Evolutionary conservation across 2,329 filamentous ascomycete species (phyloP).

Genomic region (Aspergillus japonicus): DNA sequence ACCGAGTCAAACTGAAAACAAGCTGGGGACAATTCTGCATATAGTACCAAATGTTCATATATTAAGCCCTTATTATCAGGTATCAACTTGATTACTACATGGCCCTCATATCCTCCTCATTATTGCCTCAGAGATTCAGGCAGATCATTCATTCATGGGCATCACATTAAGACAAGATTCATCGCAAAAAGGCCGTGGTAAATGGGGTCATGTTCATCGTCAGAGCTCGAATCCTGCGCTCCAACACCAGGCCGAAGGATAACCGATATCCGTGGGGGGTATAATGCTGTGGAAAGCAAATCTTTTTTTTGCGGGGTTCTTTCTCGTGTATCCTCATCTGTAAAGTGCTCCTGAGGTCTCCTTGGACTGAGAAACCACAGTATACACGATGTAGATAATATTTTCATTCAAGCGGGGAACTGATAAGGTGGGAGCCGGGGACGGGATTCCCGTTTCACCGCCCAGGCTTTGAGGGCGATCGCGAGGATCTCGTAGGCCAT

Average conservation of each 20-base stretch:
- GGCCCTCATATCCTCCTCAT: slow-evolving; percentile 15
- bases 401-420: slow-evolving; percentile 24
- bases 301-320: neutral
- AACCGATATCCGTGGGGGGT: slow-evolving; percentile 23
- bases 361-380: neutral
- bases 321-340: slow-evolving; percentile 5
- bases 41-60: neutral
- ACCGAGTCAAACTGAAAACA: neutral
- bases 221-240: slow-evolving; percentile 8
- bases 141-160: slow-evolving; percentile 20
- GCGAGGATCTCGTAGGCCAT: slow-evolving; percentile 81
- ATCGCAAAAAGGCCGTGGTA: slow-evolving; percentile 10
- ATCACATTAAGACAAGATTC: slow-evolving; percentile 10
- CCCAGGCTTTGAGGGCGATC: slow-evolving; percentile 87
- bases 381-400: neutral
- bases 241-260: slow-evolving; percentile 14
- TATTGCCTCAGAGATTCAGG: slow-evolving; percentile 8
- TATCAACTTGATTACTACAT: neutral
- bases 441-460: slow-evolving; percentile 50
- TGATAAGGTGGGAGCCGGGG: slow-evolving; percentile 30
- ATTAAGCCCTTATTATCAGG: neutral
- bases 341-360: neutral
- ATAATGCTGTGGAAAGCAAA: slow-evolving; percentile 22
- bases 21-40: neutral
- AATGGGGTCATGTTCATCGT: slow-evolving; percentile 14